These are phyloP conservation scores for Chlorella sp. DNA, from an alignment of 139 green algal species.

Conservation along the genomic window DNA sequence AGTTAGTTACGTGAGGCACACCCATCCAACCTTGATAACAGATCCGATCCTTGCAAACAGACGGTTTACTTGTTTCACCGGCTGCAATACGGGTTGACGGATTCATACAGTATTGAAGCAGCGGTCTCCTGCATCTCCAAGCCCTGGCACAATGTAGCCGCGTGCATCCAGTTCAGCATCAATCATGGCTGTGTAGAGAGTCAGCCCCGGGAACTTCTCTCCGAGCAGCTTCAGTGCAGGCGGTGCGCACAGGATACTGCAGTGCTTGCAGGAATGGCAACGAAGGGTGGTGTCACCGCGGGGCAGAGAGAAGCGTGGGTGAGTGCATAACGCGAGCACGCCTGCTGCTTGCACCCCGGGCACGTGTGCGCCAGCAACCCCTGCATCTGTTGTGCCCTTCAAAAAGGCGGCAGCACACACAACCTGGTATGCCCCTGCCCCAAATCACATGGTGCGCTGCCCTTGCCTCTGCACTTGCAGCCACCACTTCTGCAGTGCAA, in stretches of 20 bases:
- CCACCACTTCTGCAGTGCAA: not conserved
- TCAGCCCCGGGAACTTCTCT: slow-evolving; percentile 78
- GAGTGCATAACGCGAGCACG: not conserved
- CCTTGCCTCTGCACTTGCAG: no score
- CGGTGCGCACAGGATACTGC: slow-evolving; percentile 75
- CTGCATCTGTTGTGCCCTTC: not conserved
- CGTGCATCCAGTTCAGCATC: slow-evolving; percentile 92
- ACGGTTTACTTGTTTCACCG: no score
- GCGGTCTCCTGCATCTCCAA: slow-evolving; percentile 94
- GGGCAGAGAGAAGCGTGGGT: not conserved
- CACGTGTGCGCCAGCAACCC: not conserved
- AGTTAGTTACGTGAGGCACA: no score
- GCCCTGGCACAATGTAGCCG: slow-evolving; percentile 93
- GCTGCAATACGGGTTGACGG: no score
- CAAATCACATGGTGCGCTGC: no score
- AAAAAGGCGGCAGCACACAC: no score
- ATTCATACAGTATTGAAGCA: slow-evolving; percentile 56
- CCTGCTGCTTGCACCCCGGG: not conserved
- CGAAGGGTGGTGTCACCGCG: not conserved
- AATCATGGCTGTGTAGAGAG: slow-evolving; percentile 92
- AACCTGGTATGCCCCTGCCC: no score
- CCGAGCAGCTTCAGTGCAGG: slow-evolving; percentile 82
- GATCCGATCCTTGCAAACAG: no score
- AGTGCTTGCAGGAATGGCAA: not conserved
- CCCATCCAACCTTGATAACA: no score